Percentiles rank a stretch among this genome's conserved stretches.
phyloP scores from a whole-genome alignment of 768 basidiomycete species.

The Lentinula boryana region DNA sequence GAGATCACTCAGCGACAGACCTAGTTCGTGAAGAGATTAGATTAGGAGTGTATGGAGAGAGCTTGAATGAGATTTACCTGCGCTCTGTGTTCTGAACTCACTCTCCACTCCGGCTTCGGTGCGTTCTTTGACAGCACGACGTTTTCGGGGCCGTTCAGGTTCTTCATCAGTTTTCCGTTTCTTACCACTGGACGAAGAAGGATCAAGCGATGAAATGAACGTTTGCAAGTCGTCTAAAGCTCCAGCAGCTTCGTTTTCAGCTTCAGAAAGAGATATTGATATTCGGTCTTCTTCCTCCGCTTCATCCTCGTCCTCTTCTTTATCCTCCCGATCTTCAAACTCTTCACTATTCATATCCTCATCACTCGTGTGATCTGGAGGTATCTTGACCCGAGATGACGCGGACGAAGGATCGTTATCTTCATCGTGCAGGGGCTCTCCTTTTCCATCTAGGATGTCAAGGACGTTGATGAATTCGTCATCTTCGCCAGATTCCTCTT shows the following conservation, averaged over 20 bases:
- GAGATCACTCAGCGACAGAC: constrained; percentile 63
- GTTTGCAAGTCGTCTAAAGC: constrained; percentile 65
- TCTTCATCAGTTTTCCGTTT: constrained; percentile 65
- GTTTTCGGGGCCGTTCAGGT: constrained; percentile 34
- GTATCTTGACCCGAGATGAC: constrained; percentile 15
- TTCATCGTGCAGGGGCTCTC: constrained; percentile 32
- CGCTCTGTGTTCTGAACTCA: constrained; percentile 61
- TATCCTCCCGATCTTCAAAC: constrained; percentile 21
- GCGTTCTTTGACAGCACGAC: constrained; percentile 61
- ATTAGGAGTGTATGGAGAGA: neutral
- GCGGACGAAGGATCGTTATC: constrained; percentile 22
- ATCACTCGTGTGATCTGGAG: neutral
- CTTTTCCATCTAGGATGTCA: constrained; percentile 39
- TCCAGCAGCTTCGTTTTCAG: constrained; percentile 44
- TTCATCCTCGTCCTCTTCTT: constrained; percentile 23
- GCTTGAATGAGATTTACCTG: constrained; percentile 29
- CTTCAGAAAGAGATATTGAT: constrained; percentile 42
- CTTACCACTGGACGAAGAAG: constrained; percentile 30
- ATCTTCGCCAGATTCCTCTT: constrained; percentile 20
- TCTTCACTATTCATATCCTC: constrained; percentile 21
- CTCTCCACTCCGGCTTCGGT: constrained; percentile 78
- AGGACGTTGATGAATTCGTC: constrained; percentile 40
- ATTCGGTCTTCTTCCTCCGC: constrained; percentile 43
- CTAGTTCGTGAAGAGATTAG: constrained; percentile 25
- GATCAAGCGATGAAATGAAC: constrained; percentile 66